phyloP scores from a whole-genome alignment of 768 basidiomycete species.

The Termitomyces sp. region DNA sequence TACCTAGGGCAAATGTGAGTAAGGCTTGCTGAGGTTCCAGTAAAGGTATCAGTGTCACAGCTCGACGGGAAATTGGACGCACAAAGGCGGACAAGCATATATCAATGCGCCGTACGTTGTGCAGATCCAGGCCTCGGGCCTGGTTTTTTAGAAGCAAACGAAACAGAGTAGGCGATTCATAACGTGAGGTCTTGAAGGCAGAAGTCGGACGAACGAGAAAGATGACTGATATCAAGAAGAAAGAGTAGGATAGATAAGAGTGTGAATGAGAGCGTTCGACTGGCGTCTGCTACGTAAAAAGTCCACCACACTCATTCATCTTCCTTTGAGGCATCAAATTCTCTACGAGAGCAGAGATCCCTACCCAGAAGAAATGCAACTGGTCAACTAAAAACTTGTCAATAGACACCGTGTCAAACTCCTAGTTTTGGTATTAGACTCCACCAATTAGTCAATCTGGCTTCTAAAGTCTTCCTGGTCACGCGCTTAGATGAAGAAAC shows the following conservation, averaged over 20 bases:
- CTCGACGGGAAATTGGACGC: neutral
- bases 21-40: neutral
- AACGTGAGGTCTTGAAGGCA: neutral
- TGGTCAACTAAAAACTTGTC: neutral
- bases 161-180: neutral
- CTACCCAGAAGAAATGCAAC: too few relatives aligned
- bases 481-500: neutral
- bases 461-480: neutral
- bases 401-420: neutral
- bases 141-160: neutral
- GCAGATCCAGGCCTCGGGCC: neutral
- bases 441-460: neutral
- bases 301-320: too few relatives aligned
- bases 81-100: neutral
- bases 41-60: too few relatives aligned
- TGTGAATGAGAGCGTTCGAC: neutral
- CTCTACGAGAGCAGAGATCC: neutral
- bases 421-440: neutral
- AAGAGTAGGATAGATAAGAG: neutral
- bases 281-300: neutral
- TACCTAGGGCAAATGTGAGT: neutral
- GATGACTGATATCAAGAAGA: neutral
- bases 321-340: neutral
- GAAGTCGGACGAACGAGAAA: neutral
- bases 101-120: neutral